Evolutionary conservation across 192 early-diverging fungal genomes (phyloP), one percentile per base, ranked within the genome.

Genomic region (Allomyces macrogynus): DNA sequence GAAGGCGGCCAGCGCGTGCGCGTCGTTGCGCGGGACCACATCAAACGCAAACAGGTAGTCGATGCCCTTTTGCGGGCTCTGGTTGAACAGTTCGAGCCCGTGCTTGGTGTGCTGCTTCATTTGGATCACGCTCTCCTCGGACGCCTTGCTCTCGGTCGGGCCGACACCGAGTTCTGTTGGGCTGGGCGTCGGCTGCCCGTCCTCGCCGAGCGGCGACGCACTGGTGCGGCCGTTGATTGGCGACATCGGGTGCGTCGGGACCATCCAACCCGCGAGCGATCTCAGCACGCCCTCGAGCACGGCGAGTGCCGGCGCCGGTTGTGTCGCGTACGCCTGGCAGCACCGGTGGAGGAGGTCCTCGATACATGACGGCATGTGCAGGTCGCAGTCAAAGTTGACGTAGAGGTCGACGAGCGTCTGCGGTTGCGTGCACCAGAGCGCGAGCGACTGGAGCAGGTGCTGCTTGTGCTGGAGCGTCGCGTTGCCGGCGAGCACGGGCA

Each of bases 361-460:
- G 65, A 78, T 79, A 9, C 83, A 11, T 9, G 76, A 75, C 20
- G 69, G 70, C 65, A 72, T 69, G 23, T 69, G 66, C 5, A 84
- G 66, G 49, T 83, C 80, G 67, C 79, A 80, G 68, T 83, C 83
- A 71, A 84, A 81, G 66, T 84, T 84, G 60, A 84, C 18, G 63
- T 80, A 84, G 24, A 83, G 61, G 67, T 84, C 83, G 22, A 73
- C 75, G 1, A 84, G 66, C 8, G 75, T 78, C 73, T 83, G 75
- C 3, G 57, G 43, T 24, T 65, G 23, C 2, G 16, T 64, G 20
- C 40, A 32, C 4, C 42, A 44, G 24, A n/a, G 25, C 23, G 24
- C 61, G 23, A 83, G 65, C 9, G 71, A 72, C 65, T 82, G 77
- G 65, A 84, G 63, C 40, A 84, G 75, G 60, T 76, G 72, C 5